Conservation (phyloP, 805 yeast genomes). For the Cyberlindnera sargentensis region DNA sequence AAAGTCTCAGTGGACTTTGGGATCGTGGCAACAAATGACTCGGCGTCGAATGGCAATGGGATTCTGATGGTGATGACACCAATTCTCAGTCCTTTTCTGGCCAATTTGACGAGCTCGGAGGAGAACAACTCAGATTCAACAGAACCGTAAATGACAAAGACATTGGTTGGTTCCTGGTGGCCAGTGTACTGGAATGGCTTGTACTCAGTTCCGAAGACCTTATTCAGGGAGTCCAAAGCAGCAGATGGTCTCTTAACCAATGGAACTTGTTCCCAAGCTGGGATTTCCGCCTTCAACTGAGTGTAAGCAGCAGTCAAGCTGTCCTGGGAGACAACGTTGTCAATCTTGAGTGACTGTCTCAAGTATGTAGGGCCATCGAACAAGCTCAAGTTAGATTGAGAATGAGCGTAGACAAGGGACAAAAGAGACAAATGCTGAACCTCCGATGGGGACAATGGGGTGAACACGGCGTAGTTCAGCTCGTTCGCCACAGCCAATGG, state of each 20-base stretch:
- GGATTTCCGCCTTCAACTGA: slow-evolving; percentile 28
- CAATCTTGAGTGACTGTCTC: slow-evolving; percentile 35
- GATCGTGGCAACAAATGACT: slow-evolving; percentile 48
- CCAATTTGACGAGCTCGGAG: slow-evolving; percentile 28
- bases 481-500: slow-evolving; percentile 56
- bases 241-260: slow-evolving; percentile 33
- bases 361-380: slow-evolving; percentile 74
- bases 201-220: slow-evolving; percentile 45
- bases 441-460: slow-evolving; percentile 58
- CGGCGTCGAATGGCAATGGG: slow-evolving; percentile 71
- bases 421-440: slow-evolving; percentile 62
- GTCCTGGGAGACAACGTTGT: slow-evolving; percentile 36
- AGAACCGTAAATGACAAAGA: slow-evolving; percentile 80
- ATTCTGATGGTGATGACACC: slow-evolving; percentile 70
- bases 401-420: slow-evolving; percentile 53
- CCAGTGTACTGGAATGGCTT: slow-evolving; percentile 70
- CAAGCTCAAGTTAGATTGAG: slow-evolving; percentile 54
- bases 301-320: slow-evolving; percentile 31
- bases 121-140: slow-evolving; percentile 51
- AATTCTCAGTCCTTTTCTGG: slow-evolving; percentile 28
- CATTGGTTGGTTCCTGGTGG: slow-evolving; percentile 50
- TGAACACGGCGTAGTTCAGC: slow-evolving; percentile 59
- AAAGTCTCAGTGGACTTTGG: slow-evolving; percentile 53
- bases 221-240: slow-evolving; percentile 46
- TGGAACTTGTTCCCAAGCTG: slow-evolving; percentile 22